These are phyloP conservation scores for Veloboletus limbatus DNA, from an alignment of 1,284 basidiomycete species.

Conservation along the genomic window DNA sequence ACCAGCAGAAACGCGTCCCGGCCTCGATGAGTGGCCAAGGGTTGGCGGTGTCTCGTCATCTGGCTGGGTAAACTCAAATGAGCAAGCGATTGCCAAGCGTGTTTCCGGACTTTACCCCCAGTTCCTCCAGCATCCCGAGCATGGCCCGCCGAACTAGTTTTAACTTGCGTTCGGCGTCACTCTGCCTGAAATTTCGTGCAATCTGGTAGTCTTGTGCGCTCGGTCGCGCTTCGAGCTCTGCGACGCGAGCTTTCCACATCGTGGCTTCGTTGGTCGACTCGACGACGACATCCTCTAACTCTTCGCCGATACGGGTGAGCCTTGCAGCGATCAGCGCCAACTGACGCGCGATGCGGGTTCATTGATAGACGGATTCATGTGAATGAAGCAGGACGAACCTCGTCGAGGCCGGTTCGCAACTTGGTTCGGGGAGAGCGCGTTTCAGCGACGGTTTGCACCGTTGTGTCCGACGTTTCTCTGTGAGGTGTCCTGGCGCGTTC, in stretches of 20 bases:
- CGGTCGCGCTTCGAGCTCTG: constrained; percentile 31
- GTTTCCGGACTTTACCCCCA: constrained; percentile 30
- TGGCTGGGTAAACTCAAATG: constrained; percentile 16
- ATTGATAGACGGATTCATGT: not conserved
- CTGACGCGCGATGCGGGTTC: constrained; percentile 10
- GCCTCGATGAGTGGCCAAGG: constrained; percentile 11
- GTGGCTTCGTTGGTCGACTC: constrained; percentile 28
- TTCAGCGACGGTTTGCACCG: not conserved
- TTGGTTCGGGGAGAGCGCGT: constrained; percentile 19
- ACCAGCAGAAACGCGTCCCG: not conserved
- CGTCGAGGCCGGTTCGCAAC: constrained; percentile 26
- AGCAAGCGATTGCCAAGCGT: not conserved
- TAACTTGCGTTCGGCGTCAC: constrained; percentile 37
- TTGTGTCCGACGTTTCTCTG: constrained; percentile 6
- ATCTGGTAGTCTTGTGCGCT: constrained; percentile 1
- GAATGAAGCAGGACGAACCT: constrained; percentile 15
- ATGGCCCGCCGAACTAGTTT: constrained; percentile 39
- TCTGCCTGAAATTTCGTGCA: constrained; percentile 18
- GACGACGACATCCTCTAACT: constrained; percentile 34
- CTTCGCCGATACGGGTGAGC: constrained; percentile 26
- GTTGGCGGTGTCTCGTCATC: constrained; percentile 20
- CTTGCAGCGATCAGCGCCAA: constrained; percentile 23
- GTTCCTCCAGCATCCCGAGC: constrained; percentile 40
- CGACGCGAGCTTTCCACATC: constrained; percentile 26
- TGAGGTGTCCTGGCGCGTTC: not conserved